Evolutionary conservation across 441 rosid species (phyloP).

Genomic region (Viola pubescens): DNA sequence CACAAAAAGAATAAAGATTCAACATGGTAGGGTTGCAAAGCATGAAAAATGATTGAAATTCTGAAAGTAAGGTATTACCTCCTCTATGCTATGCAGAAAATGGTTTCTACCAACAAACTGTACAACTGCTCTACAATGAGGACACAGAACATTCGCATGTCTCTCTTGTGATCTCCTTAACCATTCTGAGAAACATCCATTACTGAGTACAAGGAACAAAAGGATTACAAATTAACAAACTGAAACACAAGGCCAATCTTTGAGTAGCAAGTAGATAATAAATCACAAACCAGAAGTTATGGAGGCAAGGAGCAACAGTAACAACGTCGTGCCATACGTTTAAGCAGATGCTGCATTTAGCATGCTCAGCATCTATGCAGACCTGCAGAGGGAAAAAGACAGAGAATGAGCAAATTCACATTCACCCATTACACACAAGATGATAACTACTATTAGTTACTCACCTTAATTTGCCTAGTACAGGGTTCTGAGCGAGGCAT

Average conservation of each 20-base stretch:
- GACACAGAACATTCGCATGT: constrained; percentile 68
- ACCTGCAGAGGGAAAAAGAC: constrained; percentile 37
- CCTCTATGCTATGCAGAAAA: constrained; percentile 67
- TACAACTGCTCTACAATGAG: constrained; percentile 85
- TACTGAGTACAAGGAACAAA: constrained; percentile 41
- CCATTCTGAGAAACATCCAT: constrained; percentile 99
- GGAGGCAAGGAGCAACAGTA: constrained; percentile 90
- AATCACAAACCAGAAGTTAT: constrained; percentile 71
- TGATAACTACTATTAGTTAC: constrained; percentile 9
- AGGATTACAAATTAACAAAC: constrained; percentile 7
- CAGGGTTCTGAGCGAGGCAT: constrained; percentile 41
- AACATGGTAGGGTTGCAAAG: not conserved
- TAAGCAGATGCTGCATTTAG: constrained; percentile 88
- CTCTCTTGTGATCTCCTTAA: constrained; percentile 69
- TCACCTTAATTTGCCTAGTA: constrained; percentile 50
- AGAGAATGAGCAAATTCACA: constrained; percentile 7
- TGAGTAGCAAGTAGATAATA: constrained; percentile 1
- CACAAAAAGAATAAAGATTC: not conserved
- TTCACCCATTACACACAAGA: not conserved
- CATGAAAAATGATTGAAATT: not conserved
- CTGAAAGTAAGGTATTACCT: constrained; percentile 34
- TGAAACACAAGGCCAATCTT: not conserved
- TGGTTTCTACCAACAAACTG: constrained; percentile 83
- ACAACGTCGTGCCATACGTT: constrained; percentile 92
- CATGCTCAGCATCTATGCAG: constrained; percentile 60